Base-by-base conservation (phyloP, 805 yeast genomes). In the Ogataea siamensis region DNA sequence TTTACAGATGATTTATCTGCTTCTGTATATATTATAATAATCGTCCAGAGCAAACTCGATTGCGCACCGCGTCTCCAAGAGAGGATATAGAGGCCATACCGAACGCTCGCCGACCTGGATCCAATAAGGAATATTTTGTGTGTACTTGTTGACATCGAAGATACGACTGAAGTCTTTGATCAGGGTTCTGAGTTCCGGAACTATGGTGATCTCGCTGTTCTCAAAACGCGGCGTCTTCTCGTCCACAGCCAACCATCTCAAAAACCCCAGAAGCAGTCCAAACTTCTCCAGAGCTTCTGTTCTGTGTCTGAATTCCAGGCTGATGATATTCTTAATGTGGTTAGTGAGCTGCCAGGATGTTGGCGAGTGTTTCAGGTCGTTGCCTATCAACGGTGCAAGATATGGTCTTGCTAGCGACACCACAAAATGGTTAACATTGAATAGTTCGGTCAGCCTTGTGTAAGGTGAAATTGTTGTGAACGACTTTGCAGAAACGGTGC, bases 371-470 rank as follows among this genome's bases (percentile, higher is more conserved):
- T 82, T 83, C 53, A 87, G 70, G 55, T 87, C 96, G 47, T 85
- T 83, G 24, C 85, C 79, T 28, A 93, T 74, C 40, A 91, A 67
- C 1, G 98, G 97, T 0, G 96, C 96, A 50, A 91, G 67, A 54
- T 91, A 93, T 0, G 98, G 97, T 45, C 97, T 73, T 7, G 98
- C 96, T 47, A 91, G 69, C 14, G 96, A 86, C 1, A 89, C 89
- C 20, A 93, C 71, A 55, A 87, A 91, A 60, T 89, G 94, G 61
- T 93, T 93, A 16, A 93, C 98, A 53, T 93, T 93, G 67, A 91
- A 93, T 42, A 91, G 70, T 58, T 93, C 98, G 0, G 96, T 83
- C 32, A 91, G 71, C 38, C 96, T 68, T 1, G 93, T 84, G 56
- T 91, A 91, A 0, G 97, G 96, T 8, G 83, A 77, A 9, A 48